Evolutionary conservation across 805 yeast genomes (phyloP).

Genomic region (Pichia manshurica): DNA sequence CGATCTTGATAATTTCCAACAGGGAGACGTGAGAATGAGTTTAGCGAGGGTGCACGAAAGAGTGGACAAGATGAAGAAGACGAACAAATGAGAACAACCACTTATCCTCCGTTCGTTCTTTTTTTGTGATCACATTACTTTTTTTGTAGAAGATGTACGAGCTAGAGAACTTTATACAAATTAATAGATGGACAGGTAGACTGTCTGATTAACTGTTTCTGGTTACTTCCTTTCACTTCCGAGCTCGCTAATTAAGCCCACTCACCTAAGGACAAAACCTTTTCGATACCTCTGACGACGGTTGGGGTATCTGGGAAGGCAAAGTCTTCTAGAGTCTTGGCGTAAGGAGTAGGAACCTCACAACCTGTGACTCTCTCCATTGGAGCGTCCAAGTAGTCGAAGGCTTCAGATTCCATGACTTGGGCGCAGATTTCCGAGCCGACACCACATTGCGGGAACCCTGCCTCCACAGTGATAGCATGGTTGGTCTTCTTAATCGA

Average conservation of each 20-base stretch:
- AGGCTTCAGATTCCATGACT: conserved; percentile 96
- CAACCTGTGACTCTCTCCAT: conserved; percentile 98
- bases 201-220: background rate
- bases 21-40: conserved; percentile 68
- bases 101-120: too few relatives aligned
- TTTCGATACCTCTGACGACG: conserved; percentile 79
- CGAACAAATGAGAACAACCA: background rate
- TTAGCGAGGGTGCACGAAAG: conserved; percentile 54
- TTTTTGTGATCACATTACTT: too few relatives aligned
- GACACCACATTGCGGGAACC: conserved; percentile 97
- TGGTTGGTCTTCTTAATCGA: conserved; percentile 96
- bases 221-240: too few relatives aligned
- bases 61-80: conserved; percentile 35
- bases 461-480: conserved; percentile 92
- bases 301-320: conserved; percentile 97
- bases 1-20: conserved; percentile 53
- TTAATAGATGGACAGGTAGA: background rate
- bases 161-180: background rate
- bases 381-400: conserved; percentile 97
- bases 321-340: conserved; percentile 90
- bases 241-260: conserved; percentile 24
- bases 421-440: conserved; percentile 98
- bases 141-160: too few relatives aligned
- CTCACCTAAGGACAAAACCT: conserved; percentile 58
- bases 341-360: conserved; percentile 99